Base-by-base conservation (phyloP, 345 rosid genomes). In the Citrus maxima region DNA sequence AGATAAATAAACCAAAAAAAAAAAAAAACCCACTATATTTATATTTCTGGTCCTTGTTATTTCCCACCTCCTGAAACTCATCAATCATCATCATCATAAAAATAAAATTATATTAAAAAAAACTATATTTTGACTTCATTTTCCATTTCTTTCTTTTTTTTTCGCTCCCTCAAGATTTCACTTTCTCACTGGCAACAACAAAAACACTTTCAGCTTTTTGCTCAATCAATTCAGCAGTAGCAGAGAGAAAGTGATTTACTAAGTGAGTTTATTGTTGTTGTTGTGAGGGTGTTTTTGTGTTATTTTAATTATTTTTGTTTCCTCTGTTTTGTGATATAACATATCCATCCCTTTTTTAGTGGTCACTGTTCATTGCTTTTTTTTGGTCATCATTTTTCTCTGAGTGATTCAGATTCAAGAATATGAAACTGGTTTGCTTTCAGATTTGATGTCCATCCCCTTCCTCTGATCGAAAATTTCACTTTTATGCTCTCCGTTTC, bases 371-470 rank as follows among this genome's bases (percentile, higher is more conserved):
- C 38, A 22, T 59, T 65, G 51, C 3, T 40, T 40, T 73, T 55
- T 76, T 42, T 38, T 59, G 54, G 74, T 66, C 54, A 78, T 80
- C 85, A 65, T 86, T 74, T 76, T 28, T n/a, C 34, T 58, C 22
- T 73, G 76, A 55, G 80, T 59, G 81, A 72, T 74, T 78, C 73
- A 66, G 83, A 74, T 87, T 82, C 70, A 61, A 35, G 25, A n/a
- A 37, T 67, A 70, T 71, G 56, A 55, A 80, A 82, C 60, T 68
- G 83, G 77, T 80, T 78, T 72, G 65, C 56, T 69, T 7, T 68
- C 78, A 70, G 82, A 80, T 81, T 87, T 77, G 70, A 70, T 84
- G 24, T 40, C 34, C 42, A 51, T 24, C 46, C 22, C 35, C 58
- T 21, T 72, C 66, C 21, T 68, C 27, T 5, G 72, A n/a, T 60